A percentile compares a stretch with the other conserved stretches of the same genome.
phyloP scores from a whole-genome alignment of 2,329 filamentous ascomycete genomes.

The Talaromyces sp. region DNA sequence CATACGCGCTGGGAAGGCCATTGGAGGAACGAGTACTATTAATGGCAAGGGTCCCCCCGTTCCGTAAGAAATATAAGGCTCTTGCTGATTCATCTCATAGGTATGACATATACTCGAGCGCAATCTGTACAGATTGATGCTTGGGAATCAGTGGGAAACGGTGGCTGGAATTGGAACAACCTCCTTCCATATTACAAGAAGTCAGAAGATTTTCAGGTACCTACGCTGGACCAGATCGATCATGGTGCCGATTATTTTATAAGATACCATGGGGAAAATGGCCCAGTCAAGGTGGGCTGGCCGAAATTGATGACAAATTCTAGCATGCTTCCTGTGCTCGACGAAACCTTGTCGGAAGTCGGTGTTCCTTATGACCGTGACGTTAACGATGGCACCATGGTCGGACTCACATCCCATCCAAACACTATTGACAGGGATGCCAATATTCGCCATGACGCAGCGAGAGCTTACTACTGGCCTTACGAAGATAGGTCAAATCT shows the following conservation, averaged over 20 bases:
- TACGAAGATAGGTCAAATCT: conserved; percentile 41
- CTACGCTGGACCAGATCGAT: background rate
- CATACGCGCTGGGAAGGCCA: conserved; percentile 41
- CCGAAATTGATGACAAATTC: background rate
- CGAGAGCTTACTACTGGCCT: conserved; percentile 48
- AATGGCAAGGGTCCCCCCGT: conserved; percentile 32
- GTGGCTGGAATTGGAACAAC: conserved; percentile 31
- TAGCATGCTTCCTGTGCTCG: background rate
- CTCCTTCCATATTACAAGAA: conserved; percentile 20
- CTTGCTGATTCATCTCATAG: conserved; percentile 20
- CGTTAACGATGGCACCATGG: conserved; percentile 42
- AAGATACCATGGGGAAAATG: background rate
- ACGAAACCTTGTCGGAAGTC: conserved; percentile 24
- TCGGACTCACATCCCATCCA: conserved; percentile 44
- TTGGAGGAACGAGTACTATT: conserved; percentile 44
- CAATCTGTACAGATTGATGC: conserved; percentile 35
- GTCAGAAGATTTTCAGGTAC: background rate
- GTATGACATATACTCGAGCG: conserved; percentile 37
- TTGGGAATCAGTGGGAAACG: conserved; percentile 32
- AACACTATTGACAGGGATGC: conserved; percentile 39
- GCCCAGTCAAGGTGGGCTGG: background rate
- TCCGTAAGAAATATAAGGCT: background rate
- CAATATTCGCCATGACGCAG: conserved; percentile 46
- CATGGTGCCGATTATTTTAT: background rate
- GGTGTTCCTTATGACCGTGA: conserved; percentile 42